These are phyloP conservation scores for Ceratonia siliqua DNA, from an alignment of 306 rosid genomes.

Conservation along the genomic window DNA sequence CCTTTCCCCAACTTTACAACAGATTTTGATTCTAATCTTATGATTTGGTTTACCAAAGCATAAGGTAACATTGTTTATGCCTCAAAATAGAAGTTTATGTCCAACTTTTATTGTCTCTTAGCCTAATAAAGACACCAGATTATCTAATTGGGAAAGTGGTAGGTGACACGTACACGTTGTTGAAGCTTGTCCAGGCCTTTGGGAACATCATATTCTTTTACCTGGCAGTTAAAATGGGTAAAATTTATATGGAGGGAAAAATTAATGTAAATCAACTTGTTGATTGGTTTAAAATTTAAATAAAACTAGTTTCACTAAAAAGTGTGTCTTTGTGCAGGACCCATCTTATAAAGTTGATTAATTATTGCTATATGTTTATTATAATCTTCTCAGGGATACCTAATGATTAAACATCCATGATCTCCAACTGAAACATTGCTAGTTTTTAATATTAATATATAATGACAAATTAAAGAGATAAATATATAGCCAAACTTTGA, in stretches of 20 bases:
- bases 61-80: slow-evolving; percentile 28
- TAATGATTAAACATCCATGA: not conserved
- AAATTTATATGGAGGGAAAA: not conserved
- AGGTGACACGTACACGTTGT: not conserved
- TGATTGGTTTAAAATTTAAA: not conserved
- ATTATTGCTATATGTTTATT: slow-evolving; percentile 1
- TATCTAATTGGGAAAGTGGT: slow-evolving; percentile 34
- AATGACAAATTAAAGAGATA: too few species aligned
- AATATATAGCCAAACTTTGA: too few species aligned
- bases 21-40: not conserved
- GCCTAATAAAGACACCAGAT: not conserved
- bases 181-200: slow-evolving; percentile 25
- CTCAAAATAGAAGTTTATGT: slow-evolving; percentile 39
- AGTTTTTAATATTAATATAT: too few species aligned
- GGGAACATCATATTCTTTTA: slow-evolving; percentile 25
- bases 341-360: not conserved
- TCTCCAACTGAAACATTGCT: not conserved
- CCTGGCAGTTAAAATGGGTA: not conserved
- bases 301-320: not conserved
- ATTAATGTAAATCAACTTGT: not conserved
- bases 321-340: not conserved
- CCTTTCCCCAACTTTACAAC: slow-evolving; percentile 7
- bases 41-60: slow-evolving; percentile 3
- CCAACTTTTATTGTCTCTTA: slow-evolving; percentile 9
- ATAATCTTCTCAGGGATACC: not conserved